Conservation (phyloP, 208 protist genomes). For the Wallacemonas collosoma region DNA sequence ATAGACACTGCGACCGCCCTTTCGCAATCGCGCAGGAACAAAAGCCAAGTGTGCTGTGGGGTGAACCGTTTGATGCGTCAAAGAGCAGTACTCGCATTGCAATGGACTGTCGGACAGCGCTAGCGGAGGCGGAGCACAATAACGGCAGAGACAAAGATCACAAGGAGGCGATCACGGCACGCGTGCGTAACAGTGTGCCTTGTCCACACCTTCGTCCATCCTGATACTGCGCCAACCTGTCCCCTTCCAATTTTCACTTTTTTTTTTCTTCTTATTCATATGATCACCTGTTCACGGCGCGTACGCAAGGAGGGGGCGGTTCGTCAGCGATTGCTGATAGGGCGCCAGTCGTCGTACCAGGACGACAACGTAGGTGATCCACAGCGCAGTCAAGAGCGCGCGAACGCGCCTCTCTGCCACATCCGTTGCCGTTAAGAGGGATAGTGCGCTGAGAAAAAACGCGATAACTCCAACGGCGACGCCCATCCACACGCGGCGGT, state of each 20-base stretch:
- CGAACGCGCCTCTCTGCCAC: neutral
- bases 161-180: too few relatives aligned
- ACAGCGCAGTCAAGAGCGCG: slow-evolving; percentile 30
- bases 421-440: neutral
- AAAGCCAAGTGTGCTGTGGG: too few relatives aligned
- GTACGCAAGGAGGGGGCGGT: slow-evolving; percentile 54
- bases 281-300: neutral
- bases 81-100: too few relatives aligned
- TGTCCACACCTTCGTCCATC: too few relatives aligned
- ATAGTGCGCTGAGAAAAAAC: neutral
- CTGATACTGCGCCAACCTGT: too few relatives aligned
- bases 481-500: slow-evolving; percentile 55
- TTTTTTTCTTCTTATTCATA: neutral
- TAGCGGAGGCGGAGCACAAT: too few relatives aligned
- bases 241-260: neutral
- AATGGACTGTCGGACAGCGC: too few relatives aligned
- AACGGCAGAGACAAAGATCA: too few relatives aligned
- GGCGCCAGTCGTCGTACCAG: slow-evolving; percentile 8
- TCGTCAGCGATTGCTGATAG: slow-evolving; percentile 55
- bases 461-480: slow-evolving; percentile 7
- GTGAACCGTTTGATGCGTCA: too few relatives aligned
- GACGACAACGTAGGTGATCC: slow-evolving; percentile 44
- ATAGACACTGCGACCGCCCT: too few relatives aligned
- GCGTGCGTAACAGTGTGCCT: too few relatives aligned
- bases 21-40: too few relatives aligned